Percentiles rank a stretch among this genome's conserved stretches.
Evolutionary conservation across 495 filamentous ascomycete species (phyloP).

Genomic region (Penicillium fimorum): DNA sequence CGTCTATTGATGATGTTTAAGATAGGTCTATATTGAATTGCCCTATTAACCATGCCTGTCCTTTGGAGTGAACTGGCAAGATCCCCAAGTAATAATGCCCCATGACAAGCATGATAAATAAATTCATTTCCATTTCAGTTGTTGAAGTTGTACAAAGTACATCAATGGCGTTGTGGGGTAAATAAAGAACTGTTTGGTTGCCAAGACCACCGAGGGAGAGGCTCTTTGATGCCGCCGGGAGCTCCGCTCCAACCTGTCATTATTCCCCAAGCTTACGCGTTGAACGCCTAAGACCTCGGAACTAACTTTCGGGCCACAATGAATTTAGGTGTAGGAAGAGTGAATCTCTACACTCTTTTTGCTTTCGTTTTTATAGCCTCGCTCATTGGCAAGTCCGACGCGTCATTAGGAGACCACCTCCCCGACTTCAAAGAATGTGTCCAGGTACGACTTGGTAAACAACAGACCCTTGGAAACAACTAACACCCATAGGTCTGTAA

Average conservation of each 20-base stretch:
- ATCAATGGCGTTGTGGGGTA: constrained; percentile 8
- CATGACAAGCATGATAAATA: not conserved
- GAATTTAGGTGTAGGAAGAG: constrained; percentile 25
- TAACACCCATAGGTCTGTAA: constrained; percentile 66
- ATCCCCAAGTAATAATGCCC: not conserved
- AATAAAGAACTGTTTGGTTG: constrained; percentile 12
- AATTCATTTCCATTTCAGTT: not conserved
- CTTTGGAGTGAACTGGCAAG: not conserved
- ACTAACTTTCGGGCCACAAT: constrained; percentile 28
- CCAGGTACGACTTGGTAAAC: constrained; percentile 51
- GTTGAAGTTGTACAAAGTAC: not conserved
- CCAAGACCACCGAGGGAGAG: constrained; percentile 27
- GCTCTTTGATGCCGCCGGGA: constrained; percentile 18
- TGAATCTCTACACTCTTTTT: constrained; percentile 25
- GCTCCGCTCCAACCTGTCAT: constrained; percentile 21
- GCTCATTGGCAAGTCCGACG: constrained; percentile 51
- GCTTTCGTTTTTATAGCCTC: constrained; percentile 42
- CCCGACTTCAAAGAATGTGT: constrained; percentile 91
- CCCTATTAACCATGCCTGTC: not conserved
- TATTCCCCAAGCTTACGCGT: constrained; percentile 25
- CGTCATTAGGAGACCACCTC: constrained; percentile 81
- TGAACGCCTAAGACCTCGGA: constrained; percentile 6
- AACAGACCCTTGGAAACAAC: constrained; percentile 6
- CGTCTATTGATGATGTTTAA: not conserved
- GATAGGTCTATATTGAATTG: not conserved